Conservation (phyloP, 441 rosid species). For the Euphorbia celastroides region DNA sequence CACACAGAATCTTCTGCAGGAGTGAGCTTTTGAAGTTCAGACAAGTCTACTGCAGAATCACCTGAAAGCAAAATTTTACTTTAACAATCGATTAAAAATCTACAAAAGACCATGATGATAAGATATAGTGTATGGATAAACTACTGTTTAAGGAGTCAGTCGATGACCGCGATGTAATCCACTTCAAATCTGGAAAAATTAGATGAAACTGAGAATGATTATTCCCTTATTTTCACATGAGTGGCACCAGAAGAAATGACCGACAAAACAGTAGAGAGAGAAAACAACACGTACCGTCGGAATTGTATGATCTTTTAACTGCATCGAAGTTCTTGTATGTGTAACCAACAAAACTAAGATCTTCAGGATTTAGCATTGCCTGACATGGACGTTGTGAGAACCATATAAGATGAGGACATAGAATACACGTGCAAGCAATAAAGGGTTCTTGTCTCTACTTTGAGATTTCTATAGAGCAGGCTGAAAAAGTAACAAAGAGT, state of each 20-base stretch:
- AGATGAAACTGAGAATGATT: background rate
- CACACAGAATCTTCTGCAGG: constrained; percentile 26
- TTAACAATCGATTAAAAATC: constrained; percentile 1
- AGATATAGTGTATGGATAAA: constrained; percentile 8
- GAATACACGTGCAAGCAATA: background rate
- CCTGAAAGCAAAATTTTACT: constrained; percentile 33
- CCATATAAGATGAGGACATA: constrained; percentile 8
- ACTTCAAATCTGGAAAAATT: constrained; percentile 38
- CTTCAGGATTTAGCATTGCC: constrained; percentile 60
- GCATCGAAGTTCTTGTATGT: constrained; percentile 96
- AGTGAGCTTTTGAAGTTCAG: constrained; percentile 25
- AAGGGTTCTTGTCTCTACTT: background rate
- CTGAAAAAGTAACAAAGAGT: too few relatives aligned
- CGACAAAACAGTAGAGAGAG: background rate
- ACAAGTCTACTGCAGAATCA: constrained; percentile 53
- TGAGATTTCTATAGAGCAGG: background rate
- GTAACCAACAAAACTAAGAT: constrained; percentile 89
- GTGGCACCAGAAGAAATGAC: too few relatives aligned
- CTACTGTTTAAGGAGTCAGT: constrained; percentile 46
- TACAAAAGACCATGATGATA: background rate
- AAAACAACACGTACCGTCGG: constrained; percentile 43
- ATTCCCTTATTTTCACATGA: too few relatives aligned
- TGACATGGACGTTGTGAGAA: constrained; percentile 25
- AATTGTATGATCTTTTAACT: constrained; percentile 53
- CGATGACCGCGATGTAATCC: constrained; percentile 40